Evolutionary conservation across 768 basidiomycete species (phyloP).

Genomic region (Leccinum ochraceum): DNA sequence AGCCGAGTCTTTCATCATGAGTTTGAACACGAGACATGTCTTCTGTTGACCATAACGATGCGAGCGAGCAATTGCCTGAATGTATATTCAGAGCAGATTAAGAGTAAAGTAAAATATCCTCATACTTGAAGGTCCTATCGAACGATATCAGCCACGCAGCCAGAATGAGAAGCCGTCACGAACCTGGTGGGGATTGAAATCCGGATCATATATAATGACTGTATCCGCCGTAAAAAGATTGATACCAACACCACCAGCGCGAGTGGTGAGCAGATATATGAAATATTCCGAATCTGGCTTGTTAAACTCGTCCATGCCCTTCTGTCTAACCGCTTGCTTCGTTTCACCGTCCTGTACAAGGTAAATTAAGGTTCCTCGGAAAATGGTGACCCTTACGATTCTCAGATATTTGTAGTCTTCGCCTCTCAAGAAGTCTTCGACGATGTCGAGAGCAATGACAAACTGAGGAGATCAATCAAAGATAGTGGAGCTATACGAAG

Average conservation of each 20-base stretch:
- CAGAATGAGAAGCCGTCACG: slow-evolving; percentile 19
- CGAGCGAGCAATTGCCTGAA: slow-evolving; percentile 88
- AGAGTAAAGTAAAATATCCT: slow-evolving; percentile 2
- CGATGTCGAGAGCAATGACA: slow-evolving; percentile 78
- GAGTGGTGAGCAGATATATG: slow-evolving; percentile 88
- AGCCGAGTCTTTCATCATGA: slow-evolving; percentile 94
- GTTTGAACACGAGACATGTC: slow-evolving; percentile 91
- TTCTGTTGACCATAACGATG: slow-evolving; percentile 96
- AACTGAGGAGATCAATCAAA: slow-evolving; percentile 53
- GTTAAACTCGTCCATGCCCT: slow-evolving; percentile 95
- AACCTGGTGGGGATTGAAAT: slow-evolving; percentile 97
- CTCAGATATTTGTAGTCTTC: slow-evolving; percentile 81
- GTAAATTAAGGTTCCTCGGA: slow-evolving; percentile 9
- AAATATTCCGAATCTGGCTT: slow-evolving; percentile 83
- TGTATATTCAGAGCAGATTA: slow-evolving; percentile 9
- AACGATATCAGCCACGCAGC: slow-evolving; percentile 11
- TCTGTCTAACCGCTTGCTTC: slow-evolving; percentile 82
- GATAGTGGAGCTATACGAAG: not conserved
- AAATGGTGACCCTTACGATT: slow-evolving; percentile 49
- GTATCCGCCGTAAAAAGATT: slow-evolving; percentile 93
- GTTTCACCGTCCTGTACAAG: slow-evolving; percentile 80
- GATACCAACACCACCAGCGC: slow-evolving; percentile 93
- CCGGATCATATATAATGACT: slow-evolving; percentile 91
- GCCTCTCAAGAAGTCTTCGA: slow-evolving; percentile 86
- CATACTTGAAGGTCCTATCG: slow-evolving; percentile 81